phyloP scores from a whole-genome alignment of 2,329 filamentous ascomycete genomes.

The Colletotrichum sp. region DNA sequence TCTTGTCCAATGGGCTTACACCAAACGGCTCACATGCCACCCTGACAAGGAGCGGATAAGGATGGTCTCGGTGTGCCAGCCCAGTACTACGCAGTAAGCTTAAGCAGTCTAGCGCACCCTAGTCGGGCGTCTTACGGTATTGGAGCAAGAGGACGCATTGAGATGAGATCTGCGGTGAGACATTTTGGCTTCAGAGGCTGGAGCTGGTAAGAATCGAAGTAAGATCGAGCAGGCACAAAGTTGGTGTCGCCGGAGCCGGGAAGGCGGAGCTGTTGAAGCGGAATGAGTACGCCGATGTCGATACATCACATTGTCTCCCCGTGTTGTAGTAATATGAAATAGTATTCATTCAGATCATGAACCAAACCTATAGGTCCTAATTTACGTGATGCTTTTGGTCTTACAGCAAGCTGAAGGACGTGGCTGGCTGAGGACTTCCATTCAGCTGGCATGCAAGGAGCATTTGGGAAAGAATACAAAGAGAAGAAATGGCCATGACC shows the following conservation, averaged over 20 bases:
- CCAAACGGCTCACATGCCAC: conserved; percentile 15
- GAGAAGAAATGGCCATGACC: too few species aligned
- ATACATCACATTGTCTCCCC: not conserved
- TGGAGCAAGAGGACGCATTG: not conserved
- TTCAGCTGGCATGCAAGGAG: not conserved
- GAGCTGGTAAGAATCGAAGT: not conserved
- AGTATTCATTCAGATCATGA: fast-evolving
- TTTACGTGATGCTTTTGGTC: fast-evolving
- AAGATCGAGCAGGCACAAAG: not conserved
- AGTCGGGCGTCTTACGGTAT: not conserved
- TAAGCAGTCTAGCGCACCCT: not conserved
- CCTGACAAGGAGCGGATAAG: not conserved
- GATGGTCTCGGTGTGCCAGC: not conserved
- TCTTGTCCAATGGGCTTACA: conserved; percentile 17
- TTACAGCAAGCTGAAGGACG: not conserved
- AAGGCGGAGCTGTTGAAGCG: not conserved
- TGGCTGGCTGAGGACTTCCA: not conserved
- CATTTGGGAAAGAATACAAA: too few species aligned
- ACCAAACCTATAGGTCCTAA: fast-evolving
- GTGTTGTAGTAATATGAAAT: not conserved
- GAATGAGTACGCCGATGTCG: not conserved
- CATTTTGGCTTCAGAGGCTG: not conserved
- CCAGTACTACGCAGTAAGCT: not conserved
- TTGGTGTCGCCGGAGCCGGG: not conserved
- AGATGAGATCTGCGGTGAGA: conserved; percentile 7